Evolutionary conservation across 2,329 filamentous ascomycete genomes (phyloP).

Genomic region (Fusarium nisikadoi): DNA sequence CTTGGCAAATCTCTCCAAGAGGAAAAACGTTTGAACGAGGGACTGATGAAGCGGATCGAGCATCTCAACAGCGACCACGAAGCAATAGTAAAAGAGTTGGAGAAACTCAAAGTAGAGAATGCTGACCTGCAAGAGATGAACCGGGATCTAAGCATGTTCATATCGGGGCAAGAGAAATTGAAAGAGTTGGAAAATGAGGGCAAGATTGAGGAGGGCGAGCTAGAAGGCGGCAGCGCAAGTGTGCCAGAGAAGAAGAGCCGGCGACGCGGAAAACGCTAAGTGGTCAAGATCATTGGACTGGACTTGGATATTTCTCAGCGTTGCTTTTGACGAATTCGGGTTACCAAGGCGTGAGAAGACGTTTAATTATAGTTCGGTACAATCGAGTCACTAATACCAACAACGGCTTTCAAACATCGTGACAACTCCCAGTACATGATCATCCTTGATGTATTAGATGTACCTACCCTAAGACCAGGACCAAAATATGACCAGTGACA

Average conservation of each 20-base stretch:
- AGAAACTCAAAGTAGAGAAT: conserved; percentile 69
- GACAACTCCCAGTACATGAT: not conserved
- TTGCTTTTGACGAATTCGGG: not conserved
- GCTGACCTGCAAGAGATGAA: conserved; percentile 86
- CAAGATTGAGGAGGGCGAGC: conserved; percentile 71
- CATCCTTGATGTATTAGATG: not conserved
- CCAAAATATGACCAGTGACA: not conserved
- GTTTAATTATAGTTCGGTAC: not conserved
- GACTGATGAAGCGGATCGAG: conserved; percentile 83
- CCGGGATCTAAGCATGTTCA: conserved; percentile 86
- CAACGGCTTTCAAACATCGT: not conserved
- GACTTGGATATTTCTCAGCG: not conserved
- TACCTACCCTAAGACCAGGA: not conserved
- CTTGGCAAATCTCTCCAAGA: conserved; percentile 82
- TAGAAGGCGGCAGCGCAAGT: conserved; percentile 77
- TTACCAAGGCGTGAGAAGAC: not conserved
- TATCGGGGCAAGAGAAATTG: conserved; percentile 84
- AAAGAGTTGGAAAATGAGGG: conserved; percentile 73
- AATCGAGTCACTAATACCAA: not conserved
- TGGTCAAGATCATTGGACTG: not conserved
- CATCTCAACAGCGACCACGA: conserved; percentile 74
- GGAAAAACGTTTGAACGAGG: conserved; percentile 85
- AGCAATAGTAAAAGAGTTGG: conserved; percentile 65
- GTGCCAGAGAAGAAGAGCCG: conserved; percentile 70
- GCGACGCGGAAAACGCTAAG: conserved; percentile 58